Base-by-base conservation (phyloP, 2,329 filamentous ascomycete species). In the Exophiala oligosperma region DNA sequence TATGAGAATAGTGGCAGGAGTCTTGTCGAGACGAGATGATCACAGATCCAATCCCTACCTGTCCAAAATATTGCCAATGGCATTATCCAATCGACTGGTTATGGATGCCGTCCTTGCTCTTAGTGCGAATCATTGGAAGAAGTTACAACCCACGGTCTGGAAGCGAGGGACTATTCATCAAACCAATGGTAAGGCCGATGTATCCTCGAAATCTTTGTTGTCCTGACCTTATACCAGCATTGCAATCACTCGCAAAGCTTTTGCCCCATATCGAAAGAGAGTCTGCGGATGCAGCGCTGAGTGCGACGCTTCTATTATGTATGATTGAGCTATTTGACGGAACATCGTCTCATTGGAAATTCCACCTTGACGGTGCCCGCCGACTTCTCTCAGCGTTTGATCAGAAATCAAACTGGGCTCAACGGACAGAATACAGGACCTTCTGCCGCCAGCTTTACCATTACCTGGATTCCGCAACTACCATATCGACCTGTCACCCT, bases 301-400 rank as follows among this genome's bases (percentile, higher is more conserved):
- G 72, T 2, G 71, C 73, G 14, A 72, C 75, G n/a, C 67, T 77
- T 12, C 54, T 77, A 8, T 69, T 77, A 0, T 77, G 74, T 56
- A 72, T 77, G 68, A 75, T 75, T 3, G 76, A 77, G 56, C 62
- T 77, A 7, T 77, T 76, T 23, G 75, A 77, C 54, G 74, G 75
- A 40, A 72, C 74, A 1, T 76, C 74, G 14, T 67, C 72, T 35
- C 71, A 73, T 1, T 77, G 75, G 75, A 74, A 76, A 64, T 28
- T 28, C 26, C 26, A 28, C 26, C 26, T 70, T 75, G 72, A 75
- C 52, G 75, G 74, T 3, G 76, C 75, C n/a, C 74, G 75, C 57
- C 66, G 72, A 2, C 68, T 77, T 3, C 62, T 77, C 6, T 66
- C 26, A 2, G 70, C 73, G 0, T 60, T 73, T 7, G 69, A 68